Base-by-base conservation (phyloP, 2,329 filamentous ascomycete genomes). In the Colletotrichum destructivum region DNA sequence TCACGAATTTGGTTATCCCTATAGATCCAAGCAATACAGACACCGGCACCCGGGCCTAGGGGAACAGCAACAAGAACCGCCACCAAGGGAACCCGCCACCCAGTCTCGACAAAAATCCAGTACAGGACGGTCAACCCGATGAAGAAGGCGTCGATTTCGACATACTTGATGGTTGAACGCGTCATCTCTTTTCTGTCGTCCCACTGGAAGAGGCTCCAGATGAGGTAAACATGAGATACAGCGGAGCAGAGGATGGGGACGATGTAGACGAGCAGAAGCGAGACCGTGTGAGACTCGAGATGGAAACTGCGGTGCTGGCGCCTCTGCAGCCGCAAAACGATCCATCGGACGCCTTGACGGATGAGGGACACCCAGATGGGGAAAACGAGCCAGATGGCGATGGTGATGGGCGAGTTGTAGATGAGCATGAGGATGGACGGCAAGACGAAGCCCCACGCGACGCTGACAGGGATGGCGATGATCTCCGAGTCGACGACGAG, bases 71-170 rank as follows among this genome's bases (percentile, higher is more conserved):
- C 74, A 18, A 69, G 77, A 9, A 79, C 59, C 63, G 79, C 81
- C 5, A 78, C 81, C 11, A 80, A 73, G 4, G 80, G 82, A 21
- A 79, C 81, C 42, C 78, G 77, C 82, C 84, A 84, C 21, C 87
- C 86, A 0, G 84, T 83, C 77, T 89, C 87, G 18, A 86, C 84
- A 49, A 88, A 77, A 44, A 88, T 78, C 87, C 87, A 89, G 76
- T 88, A 89, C 42, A 88, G 73, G 5, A 88, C 83, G 1, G 87
- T 87, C 74, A 84, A 78, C 2, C 78, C 80, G 55, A 87, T 79
- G 72, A 85, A 87, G 31, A 82, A 77, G 7, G 81, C 73, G 71
- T 89, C 83, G 57, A 89, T 83, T 75, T 84, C 82, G 64, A 89
- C 82, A 63, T 87, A 85, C 57, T 78, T 79, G 61, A 85, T 76